Evolutionary conservation across 2,329 filamentous ascomycete genomes (phyloP).

Genomic region (Bipolaris victoriae): DNA sequence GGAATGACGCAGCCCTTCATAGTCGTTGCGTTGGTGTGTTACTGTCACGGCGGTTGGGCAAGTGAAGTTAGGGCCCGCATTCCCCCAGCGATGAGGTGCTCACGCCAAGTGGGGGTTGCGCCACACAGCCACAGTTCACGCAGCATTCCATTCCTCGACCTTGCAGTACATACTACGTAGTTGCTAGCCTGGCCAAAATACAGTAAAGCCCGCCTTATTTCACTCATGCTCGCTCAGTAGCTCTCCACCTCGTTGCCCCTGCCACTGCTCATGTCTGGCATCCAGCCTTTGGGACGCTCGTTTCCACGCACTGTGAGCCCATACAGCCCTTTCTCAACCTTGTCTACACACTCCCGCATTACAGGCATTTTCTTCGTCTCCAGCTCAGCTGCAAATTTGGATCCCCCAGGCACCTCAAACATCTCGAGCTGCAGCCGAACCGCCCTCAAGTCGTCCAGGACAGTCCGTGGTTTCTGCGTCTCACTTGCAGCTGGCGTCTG

Average conservation of each 20-base stretch:
- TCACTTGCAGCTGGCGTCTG: slow-evolving; percentile 25
- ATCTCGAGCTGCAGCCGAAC: slow-evolving; percentile 79
- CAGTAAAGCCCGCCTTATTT: background rate
- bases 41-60: slow-evolving; percentile 24
- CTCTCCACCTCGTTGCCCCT: slow-evolving; percentile 52
- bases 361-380: slow-evolving; percentile 77
- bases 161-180: too few relatives aligned
- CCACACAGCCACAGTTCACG: slow-evolving; percentile 20
- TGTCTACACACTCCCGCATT: slow-evolving; percentile 87
- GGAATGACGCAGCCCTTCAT: slow-evolving; percentile 30
- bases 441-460: slow-evolving; percentile 80
- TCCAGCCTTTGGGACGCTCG: slow-evolving; percentile 89
- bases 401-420: slow-evolving; percentile 63
- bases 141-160: too few relatives aligned
- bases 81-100: slow-evolving; percentile 19
- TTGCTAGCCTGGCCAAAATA: background rate
- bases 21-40: slow-evolving; percentile 12
- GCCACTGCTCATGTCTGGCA: slow-evolving; percentile 71
- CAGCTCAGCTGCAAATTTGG: slow-evolving; percentile 67
- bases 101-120: slow-evolving; percentile 22
- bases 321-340: slow-evolving; percentile 91
- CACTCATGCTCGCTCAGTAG: slow-evolving; percentile 28
- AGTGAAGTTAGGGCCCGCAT: slow-evolving; percentile 22
- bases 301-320: slow-evolving; percentile 84
- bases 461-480: slow-evolving; percentile 58